Base-by-base conservation (phyloP, 129 eudicot genomes). In the Chrysanthemum lavandulifolium region DNA sequence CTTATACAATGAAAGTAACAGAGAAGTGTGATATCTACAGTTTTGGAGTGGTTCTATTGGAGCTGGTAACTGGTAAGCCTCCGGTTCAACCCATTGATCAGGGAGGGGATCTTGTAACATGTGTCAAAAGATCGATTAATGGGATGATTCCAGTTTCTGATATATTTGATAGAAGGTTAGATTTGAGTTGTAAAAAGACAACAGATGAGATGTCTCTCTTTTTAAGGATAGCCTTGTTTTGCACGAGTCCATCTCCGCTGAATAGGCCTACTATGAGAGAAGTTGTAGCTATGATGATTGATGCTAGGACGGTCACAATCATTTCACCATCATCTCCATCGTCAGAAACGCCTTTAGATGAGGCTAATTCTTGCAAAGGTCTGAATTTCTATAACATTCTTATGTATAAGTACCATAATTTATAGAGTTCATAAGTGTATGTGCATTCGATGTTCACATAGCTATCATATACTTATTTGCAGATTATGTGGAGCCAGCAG, bases 1-100 rank as follows among this genome's bases (percentile, higher is more conserved):
- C 98, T 0, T 93, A 93, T 82, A 93, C 98, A 31, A 89, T 93
- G 96, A 93, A 93, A 81, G 90, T 93, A 73, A 87, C 96, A 10
- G 96, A 93, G 73, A 93, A 93, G 78, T 89, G 96, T 19, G 96
- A 93, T 59, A 81, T 89, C 80, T 93, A 93, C 71, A 92, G 98
- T 66, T 92, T 86, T 47, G 98, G 98, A 36, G 98, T 92, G 27
- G 98, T 92, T 69, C 56, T 93, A 29, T 76, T 93, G 79, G 98
- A 93, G 70, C 78, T 93, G 21, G 73, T 93, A 25, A 93, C 98
- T 6, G 98, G 98, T 43, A 85, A 60, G 75, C 76, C 90, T 23
- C 98, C 98, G 0, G 96, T 93, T 65, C 98, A 93, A 69, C 96
- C 98, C 5, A 43, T 87, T 16, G 98, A 87, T 55, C 88, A 85